These are phyloP conservation scores for Alternaria longipes DNA, from an alignment of 2,329 filamentous ascomycete species.

Conservation along the genomic window DNA sequence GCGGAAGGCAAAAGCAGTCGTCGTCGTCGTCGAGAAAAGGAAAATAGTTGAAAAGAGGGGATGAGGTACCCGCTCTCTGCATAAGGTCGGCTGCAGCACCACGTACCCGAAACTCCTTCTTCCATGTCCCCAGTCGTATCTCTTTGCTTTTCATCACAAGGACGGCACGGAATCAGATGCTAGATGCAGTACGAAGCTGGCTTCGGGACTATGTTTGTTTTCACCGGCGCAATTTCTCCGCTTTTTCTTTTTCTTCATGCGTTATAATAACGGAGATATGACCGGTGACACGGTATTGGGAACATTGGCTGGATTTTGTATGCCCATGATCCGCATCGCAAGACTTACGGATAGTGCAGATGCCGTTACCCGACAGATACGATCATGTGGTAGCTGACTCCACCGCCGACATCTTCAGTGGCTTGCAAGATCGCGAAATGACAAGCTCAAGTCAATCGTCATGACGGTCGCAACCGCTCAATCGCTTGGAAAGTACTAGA, in stretches of 20 bases:
- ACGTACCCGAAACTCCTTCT: neutral
- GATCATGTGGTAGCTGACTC: neutral
- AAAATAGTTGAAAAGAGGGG: neutral
- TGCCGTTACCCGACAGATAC: neutral
- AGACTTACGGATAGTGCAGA: neutral
- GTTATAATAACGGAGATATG: neutral
- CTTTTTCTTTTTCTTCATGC: neutral
- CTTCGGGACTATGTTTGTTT: neutral
- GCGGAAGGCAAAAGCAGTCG: constrained; percentile 1
- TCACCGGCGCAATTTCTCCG: neutral
- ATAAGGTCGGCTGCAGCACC: neutral
- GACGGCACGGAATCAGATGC: neutral
- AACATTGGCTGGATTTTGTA: neutral
- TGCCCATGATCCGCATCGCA: neutral
- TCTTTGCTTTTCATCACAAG: neutral
- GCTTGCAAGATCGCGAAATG: neutral
- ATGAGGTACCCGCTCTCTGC: constrained; percentile 1
- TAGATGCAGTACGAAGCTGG: neutral
- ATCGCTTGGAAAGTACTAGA: neutral
- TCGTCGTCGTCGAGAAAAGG: neutral
- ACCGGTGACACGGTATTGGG: neutral
- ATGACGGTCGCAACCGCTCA: neutral
- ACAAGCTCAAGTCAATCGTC: neutral
- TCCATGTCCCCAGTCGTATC: neutral
- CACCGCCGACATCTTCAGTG: neutral